These are phyloP conservation scores for Dendrobium catenatum DNA, from an alignment of 106 monocot genomes.

Conservation along the genomic window DNA sequence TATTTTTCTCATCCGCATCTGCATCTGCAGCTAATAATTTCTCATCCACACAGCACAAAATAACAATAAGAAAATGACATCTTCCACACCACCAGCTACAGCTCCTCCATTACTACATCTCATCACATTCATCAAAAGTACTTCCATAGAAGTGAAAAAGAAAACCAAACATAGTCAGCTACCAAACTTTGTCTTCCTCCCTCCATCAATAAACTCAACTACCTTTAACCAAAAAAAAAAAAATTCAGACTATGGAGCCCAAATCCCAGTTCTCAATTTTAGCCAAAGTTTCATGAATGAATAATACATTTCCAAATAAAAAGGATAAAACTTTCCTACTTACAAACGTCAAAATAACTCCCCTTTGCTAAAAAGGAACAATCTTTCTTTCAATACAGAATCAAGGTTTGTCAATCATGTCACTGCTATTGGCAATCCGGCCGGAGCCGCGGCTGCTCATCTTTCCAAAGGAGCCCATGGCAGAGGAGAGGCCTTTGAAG, in stretches of 20 bases:
- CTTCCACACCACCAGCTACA: no score
- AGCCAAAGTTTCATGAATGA: no score
- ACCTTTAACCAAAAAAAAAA: neutral
- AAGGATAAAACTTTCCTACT: neutral
- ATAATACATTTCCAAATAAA: neutral
- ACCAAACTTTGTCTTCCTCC: neutral
- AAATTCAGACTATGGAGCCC: neutral
- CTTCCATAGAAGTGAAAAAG: no score
- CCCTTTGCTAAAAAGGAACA: neutral
- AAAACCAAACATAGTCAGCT: neutral
- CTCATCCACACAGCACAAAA: no score
- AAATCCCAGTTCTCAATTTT: neutral
- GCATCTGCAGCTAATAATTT: neutral
- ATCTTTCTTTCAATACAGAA: no score
- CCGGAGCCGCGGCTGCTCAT: conserved; percentile 44
- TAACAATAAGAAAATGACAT: no score
- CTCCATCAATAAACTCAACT: neutral
- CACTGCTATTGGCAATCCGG: conserved; percentile 34
- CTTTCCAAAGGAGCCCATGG: conserved; percentile 63
- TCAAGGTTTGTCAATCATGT: conserved; percentile 47
- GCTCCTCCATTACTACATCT: no score
- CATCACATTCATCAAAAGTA: no score
- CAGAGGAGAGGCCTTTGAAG: conserved; percentile 74
- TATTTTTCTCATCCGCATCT: no score
- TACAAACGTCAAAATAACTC: neutral